phyloP scores from a whole-genome alignment of 345 rosid species.

The Brassica napus region Da-Ae NC_063447.1:61510001-61510500 shows the following conservation, averaged over 20 bases:
- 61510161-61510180: slow-evolving; percentile 54
- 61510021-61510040: slow-evolving; percentile 52
- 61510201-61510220: slow-evolving; percentile 61
- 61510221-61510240: background rate
- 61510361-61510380: slow-evolving; percentile 47
- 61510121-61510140: slow-evolving; percentile 4
- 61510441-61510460: slow-evolving; percentile 49
- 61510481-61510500: slow-evolving; percentile 53
- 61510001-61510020: slow-evolving; percentile 51
- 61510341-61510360: slow-evolving; percentile 56
- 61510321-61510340: slow-evolving; percentile 62
- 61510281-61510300: slow-evolving; percentile 23
- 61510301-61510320: slow-evolving; percentile 35
- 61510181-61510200: slow-evolving; percentile 47
- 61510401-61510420: slow-evolving; percentile 21
- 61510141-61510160: slow-evolving; percentile 73
- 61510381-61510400: slow-evolving; percentile 1
- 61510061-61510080: slow-evolving; percentile 70
- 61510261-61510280: background rate
- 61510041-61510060: slow-evolving; percentile 67
- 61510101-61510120: slow-evolving; percentile 47
- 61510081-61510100: slow-evolving; percentile 72
- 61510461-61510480: slow-evolving; percentile 73
- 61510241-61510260: background rate
- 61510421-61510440: background rate